Evolutionary conservation across 2,329 filamentous ascomycete species (phyloP).

Genomic region (Aureobasidium musti): DNA sequence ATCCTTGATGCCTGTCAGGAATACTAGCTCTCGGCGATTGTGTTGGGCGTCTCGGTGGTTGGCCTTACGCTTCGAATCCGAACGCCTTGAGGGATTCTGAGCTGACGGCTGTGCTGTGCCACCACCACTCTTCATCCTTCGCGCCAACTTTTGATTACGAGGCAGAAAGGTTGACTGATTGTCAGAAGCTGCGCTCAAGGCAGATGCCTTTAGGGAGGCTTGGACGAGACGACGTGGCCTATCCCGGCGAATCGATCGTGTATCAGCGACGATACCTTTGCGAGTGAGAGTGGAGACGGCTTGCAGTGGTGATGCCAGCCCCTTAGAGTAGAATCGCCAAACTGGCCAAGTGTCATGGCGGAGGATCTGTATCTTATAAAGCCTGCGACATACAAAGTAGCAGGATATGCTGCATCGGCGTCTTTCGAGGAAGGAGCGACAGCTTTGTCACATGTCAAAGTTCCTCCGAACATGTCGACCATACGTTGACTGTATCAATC

Average conservation of each 20-base stretch:
- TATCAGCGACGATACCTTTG: background rate
- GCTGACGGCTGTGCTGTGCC: conserved; percentile 7
- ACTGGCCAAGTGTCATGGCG: background rate
- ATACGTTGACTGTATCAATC: background rate
- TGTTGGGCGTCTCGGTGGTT: background rate
- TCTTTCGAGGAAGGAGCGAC: background rate
- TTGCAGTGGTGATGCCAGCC: background rate
- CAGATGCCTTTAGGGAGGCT: background rate
- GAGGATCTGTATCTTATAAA: background rate
- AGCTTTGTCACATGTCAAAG: background rate
- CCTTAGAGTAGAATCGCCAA: background rate
- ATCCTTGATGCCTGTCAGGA: background rate
- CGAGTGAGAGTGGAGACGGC: background rate
- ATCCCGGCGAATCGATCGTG: background rate
- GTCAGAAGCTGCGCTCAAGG: too few species aligned
- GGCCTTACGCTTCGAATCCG: background rate
- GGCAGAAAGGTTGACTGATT: too few species aligned
- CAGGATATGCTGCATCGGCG: background rate
- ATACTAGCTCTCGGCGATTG: background rate
- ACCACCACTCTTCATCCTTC: background rate
- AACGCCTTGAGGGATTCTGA: conserved; percentile 1
- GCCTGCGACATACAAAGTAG: background rate
- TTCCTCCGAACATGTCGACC: background rate
- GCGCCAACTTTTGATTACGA: background rate
- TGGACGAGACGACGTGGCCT: background rate